Conservation (phyloP, 2,329 filamentous ascomycete species). For the Calycina herbarum region DNA sequence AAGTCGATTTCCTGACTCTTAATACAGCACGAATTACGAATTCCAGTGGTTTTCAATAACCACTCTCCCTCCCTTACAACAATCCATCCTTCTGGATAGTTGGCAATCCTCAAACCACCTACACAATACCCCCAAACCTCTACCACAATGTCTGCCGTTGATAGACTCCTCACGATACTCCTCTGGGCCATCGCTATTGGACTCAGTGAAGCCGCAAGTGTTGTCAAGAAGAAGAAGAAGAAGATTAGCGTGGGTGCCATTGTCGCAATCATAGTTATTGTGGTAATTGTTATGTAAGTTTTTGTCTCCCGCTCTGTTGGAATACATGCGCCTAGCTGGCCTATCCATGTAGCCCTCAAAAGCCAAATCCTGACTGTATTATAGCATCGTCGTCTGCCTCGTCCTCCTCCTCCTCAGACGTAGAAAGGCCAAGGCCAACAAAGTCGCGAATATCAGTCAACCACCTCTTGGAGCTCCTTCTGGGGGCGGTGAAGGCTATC, state of each 20-base stretch:
- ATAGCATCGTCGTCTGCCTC: neutral
- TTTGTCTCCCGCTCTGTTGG: neutral
- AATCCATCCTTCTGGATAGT: neutral
- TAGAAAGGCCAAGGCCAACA: conserved; percentile 7
- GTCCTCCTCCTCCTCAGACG: conserved; percentile 10
- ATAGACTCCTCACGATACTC: conserved; percentile 8
- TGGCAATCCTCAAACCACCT: neutral
- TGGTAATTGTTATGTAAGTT: conserved; percentile 62
- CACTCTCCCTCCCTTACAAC: neutral
- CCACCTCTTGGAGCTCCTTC: neutral
- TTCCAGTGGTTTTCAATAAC: neutral
- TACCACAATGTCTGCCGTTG: conserved; percentile 1
- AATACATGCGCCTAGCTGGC: neutral
- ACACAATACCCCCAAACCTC: neutral
- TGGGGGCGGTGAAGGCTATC: neutral
- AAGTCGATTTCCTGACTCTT: neutral
- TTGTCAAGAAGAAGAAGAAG: conserved; percentile 5
- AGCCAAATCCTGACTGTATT: neutral
- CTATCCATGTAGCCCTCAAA: neutral
- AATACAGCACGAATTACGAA: neutral
- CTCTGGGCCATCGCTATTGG: conserved; percentile 6
- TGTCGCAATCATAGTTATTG: conserved; percentile 33
- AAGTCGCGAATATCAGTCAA: neutral
- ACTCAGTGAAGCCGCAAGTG: neutral
- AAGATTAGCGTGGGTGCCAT: neutral